Evolutionary conservation across 2,329 filamentous ascomycete genomes (phyloP).

Genomic region (Alternaria sp.): DNA sequence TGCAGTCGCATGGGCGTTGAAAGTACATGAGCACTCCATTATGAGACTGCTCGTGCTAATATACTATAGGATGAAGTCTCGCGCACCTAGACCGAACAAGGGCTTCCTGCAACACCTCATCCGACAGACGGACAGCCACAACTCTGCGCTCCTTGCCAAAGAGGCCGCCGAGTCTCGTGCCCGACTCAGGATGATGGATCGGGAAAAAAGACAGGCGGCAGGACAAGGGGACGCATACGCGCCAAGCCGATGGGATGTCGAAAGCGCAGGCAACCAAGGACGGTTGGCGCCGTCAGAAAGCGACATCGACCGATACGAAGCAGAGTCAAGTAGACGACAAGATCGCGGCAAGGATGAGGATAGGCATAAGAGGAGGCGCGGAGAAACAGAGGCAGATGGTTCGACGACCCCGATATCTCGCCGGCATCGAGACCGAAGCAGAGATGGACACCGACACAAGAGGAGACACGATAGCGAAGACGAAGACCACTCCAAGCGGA

Average conservation of each 20-base stretch:
- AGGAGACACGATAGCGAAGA: constrained; percentile 20
- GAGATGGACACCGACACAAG: constrained; percentile 20
- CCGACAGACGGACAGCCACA: constrained; percentile 85
- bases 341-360: constrained; percentile 27
- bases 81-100: constrained; percentile 86
- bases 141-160: constrained; percentile 81
- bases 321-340: constrained; percentile 23
- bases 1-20: constrained; percentile 1
- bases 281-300: constrained; percentile 28
- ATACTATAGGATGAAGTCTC: constrained; percentile 62
- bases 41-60: neutral
- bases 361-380: constrained; percentile 4
- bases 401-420: neutral
- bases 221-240: constrained; percentile 4
- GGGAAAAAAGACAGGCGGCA: constrained; percentile 19
- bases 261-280: constrained; percentile 18
- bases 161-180: constrained; percentile 80
- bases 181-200: constrained; percentile 62
- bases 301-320: constrained; percentile 21
- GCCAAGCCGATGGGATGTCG: neutral
- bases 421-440: constrained; percentile 20
- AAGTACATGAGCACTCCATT: constrained; percentile 8
- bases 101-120: constrained; percentile 88
- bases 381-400: neutral
- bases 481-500: constrained; percentile 14